These are phyloP conservation scores for Colletotrichum agaves DNA, from an alignment of 2,329 filamentous ascomycete species.

Conservation along the genomic window DNA sequence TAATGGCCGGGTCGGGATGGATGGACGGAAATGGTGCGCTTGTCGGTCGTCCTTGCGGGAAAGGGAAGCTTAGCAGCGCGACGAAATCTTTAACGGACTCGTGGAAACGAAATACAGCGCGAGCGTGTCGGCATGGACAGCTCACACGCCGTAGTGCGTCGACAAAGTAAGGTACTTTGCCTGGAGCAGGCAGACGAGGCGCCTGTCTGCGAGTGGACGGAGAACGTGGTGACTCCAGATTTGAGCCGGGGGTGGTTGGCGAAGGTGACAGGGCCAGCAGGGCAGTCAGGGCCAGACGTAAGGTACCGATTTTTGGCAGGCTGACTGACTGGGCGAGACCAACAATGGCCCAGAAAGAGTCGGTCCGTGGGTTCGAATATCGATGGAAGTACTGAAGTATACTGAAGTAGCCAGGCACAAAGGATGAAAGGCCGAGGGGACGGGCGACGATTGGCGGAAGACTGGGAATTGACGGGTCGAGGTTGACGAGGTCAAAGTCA, in stretches of 20 bases:
- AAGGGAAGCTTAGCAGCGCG: slow-evolving; percentile 1
- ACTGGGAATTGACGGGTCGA: slow-evolving; percentile 20
- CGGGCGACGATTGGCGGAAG: slow-evolving; percentile 24
- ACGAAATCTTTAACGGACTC: neutral
- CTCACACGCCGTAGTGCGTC: neutral
- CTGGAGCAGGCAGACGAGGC: slow-evolving; percentile 4
- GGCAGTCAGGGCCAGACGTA: slow-evolving; percentile 29
- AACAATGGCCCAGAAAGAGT: neutral
- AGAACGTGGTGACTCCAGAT: slow-evolving; percentile 18
- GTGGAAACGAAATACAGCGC: slow-evolving; percentile 10
- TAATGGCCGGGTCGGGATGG: neutral
- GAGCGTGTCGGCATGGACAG: neutral
- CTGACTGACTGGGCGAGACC: slow-evolving; percentile 10
- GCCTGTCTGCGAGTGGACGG: slow-evolving; percentile 18
- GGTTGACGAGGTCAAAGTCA: slow-evolving; percentile 27
- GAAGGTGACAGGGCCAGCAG: slow-evolving; percentile 22
- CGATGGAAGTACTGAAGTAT: too few species aligned
- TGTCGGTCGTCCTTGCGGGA: slow-evolving; percentile 11
- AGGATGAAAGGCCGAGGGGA: slow-evolving; percentile 21
- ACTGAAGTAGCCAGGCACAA: slow-evolving; percentile 21
- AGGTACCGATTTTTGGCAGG: slow-evolving; percentile 33
- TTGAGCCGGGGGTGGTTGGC: slow-evolving; percentile 18
- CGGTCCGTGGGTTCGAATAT: slow-evolving; percentile 18
- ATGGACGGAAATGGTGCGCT: slow-evolving; percentile 8
- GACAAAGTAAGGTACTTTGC: neutral